Percentiles rank a stretch among this genome's conserved stretches.
These are phyloP conservation scores for Penicillium arizonense DNA, from an alignment of 495 filamentous ascomycete species.

Conservation along the genomic window DNA sequence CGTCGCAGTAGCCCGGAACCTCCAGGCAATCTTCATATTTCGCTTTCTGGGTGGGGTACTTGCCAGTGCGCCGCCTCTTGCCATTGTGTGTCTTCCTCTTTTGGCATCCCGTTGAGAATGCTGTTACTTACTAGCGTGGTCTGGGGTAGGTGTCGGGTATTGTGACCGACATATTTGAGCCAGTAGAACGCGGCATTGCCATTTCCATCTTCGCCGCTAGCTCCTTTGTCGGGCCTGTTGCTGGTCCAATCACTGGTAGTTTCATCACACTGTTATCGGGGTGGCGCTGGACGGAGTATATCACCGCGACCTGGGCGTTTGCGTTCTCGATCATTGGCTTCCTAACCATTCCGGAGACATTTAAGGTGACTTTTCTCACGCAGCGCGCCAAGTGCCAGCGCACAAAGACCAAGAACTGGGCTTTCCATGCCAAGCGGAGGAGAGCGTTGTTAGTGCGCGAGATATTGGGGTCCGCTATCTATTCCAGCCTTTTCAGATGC, in stretches of 20 bases:
- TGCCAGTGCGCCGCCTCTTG: slow-evolving; percentile 56
- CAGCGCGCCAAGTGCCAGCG: slow-evolving; percentile 48
- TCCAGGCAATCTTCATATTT: slow-evolving; percentile 51
- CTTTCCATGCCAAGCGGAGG: slow-evolving; percentile 36
- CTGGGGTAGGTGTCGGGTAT: slow-evolving; percentile 39
- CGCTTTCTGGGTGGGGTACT: slow-evolving; percentile 57
- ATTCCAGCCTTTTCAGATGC: slow-evolving; percentile 28
- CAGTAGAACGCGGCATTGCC: slow-evolving; percentile 54
- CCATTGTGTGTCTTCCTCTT: slow-evolving; percentile 35
- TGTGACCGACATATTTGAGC: slow-evolving; percentile 56
- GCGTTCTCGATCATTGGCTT: slow-evolving; percentile 41
- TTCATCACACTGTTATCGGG: slow-evolving; percentile 51
- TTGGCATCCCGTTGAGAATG: neutral
- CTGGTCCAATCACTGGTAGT: slow-evolving; percentile 54
- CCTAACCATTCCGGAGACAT: slow-evolving; percentile 53
- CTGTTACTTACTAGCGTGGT: neutral
- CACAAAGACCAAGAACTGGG: slow-evolving; percentile 55
- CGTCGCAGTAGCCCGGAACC: slow-evolving; percentile 52
- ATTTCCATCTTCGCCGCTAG: slow-evolving; percentile 51
- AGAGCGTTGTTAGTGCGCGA: slow-evolving; percentile 14
- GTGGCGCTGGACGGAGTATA: slow-evolving; percentile 61
- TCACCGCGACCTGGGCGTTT: slow-evolving; percentile 51
- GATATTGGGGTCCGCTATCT: slow-evolving; percentile 41
- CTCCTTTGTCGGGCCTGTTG: slow-evolving; percentile 53
- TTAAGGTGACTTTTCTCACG: slow-evolving; percentile 48